Conservation (phyloP, 805 yeast species). For the Millerozyma acaciae region DNA sequence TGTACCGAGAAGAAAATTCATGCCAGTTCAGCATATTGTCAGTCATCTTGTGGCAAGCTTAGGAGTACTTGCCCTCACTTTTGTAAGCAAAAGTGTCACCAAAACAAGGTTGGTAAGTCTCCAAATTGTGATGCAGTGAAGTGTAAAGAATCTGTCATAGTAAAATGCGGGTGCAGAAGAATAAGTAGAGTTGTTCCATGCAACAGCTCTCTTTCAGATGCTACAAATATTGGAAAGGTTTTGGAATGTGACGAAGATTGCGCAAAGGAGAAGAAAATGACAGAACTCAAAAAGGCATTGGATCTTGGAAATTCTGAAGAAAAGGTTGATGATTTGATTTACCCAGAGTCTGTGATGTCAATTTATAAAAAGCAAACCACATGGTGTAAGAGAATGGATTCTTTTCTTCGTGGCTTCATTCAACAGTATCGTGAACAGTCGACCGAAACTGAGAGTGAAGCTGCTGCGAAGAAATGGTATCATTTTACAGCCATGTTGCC, state of each 20-base stretch:
- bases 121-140: slow-evolving; percentile 46
- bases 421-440: slow-evolving; percentile 25
- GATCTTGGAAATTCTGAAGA: slow-evolving; percentile 16
- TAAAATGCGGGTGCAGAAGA: slow-evolving; percentile 67
- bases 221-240: slow-evolving; percentile 30
- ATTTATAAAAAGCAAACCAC: slow-evolving; percentile 51
- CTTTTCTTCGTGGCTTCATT: slow-evolving; percentile 47
- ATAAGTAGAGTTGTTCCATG: slow-evolving; percentile 48
- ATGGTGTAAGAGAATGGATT: slow-evolving; percentile 71
- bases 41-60: slow-evolving; percentile 51
- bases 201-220: slow-evolving; percentile 42
- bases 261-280: slow-evolving; percentile 55
- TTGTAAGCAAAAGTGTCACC: slow-evolving; percentile 65
- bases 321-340: slow-evolving; percentile 26
- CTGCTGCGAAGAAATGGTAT: slow-evolving; percentile 30
- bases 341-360: slow-evolving; percentile 44
- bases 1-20: slow-evolving; percentile 62
- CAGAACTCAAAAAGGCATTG: slow-evolving; percentile 61
- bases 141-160: slow-evolving; percentile 48
- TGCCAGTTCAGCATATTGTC: slow-evolving; percentile 46
- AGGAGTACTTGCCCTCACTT: slow-evolving; percentile 63
- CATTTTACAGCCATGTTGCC: slow-evolving; percentile 73
- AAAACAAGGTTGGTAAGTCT: slow-evolving; percentile 29
- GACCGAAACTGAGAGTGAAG: slow-evolving; percentile 10
- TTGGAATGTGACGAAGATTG: slow-evolving; percentile 73